Evolutionary conservation across 2,329 filamentous ascomycete genomes (phyloP), one percentile per base, ranked within the genome.

Genomic region (Spiromastix sp.): DNA sequence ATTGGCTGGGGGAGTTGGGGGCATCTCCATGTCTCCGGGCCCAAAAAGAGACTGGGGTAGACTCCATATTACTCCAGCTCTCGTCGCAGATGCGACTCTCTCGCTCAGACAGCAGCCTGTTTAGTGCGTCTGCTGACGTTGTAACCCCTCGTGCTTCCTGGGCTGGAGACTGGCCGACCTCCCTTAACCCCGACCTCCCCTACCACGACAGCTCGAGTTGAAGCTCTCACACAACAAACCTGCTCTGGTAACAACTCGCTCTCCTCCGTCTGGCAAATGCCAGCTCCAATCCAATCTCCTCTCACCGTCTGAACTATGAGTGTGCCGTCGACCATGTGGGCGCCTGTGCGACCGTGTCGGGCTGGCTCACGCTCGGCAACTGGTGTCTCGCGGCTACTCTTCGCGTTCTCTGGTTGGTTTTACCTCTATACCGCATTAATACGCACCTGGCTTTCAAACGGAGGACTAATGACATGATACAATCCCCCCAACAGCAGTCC

Each of bases 381-480:
- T 24, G 30, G 30, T 15, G 25, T 42, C 19, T 15, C 32, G 26
- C 35, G 36, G 27, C 37, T 40, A 28, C 25, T 36, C n/a, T 19
- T 37, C 9, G 38, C 32, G 5, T 20, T 43, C 16, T 38, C 35
- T 30, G 35, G 41, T 43, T 30, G 26, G 41, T 36, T 32, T 21
- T 27, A 32, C 29, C 22, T n/a, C n/a, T n/a, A n/a, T n/a, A 16
- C 5, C 24, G n/a, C 21, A n/a, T 32, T 10, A 16, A 18, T 13
- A 7, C 15, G 13, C 28, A 13, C 12, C 19, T 31, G 13, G 18
- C 7, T 20, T 17, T 28, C 16, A n/a, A n/a, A n/a, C n/a, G n/a
- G n/a, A n/a, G n/a, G n/a, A n/a, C n/a, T n/a, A n/a, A n/a, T n/a
- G n/a, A n/a, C n/a, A n/a, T n/a, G n/a, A n/a, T n/a, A n/a, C n/a